Evolutionary conservation across 345 rosid genomes (phyloP).

Genomic region (Euphorbia peplus): DNA sequence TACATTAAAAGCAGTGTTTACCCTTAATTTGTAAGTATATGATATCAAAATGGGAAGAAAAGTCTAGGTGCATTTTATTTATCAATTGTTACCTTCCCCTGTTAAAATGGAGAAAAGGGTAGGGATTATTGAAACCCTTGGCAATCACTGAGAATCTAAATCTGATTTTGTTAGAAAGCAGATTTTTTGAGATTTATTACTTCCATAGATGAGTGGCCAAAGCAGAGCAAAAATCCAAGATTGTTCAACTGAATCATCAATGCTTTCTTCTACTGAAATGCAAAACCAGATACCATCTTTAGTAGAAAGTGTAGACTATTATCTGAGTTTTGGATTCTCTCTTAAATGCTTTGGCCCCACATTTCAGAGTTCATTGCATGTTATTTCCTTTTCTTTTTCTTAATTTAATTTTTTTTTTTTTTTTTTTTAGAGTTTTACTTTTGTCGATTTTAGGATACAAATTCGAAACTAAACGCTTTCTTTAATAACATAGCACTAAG

Average conservation of each 20-base stretch:
- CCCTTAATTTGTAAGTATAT: slow-evolving; percentile 1
- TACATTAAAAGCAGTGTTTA: not conserved
- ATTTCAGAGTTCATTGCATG: not conserved
- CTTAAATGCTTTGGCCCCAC: not conserved
- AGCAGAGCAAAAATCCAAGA: not conserved
- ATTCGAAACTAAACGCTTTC: too few relatives aligned
- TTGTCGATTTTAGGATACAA: too few relatives aligned
- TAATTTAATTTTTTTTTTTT: too few relatives aligned
- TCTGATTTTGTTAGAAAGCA: not conserved
- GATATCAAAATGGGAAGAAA: not conserved
- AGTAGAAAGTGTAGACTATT: not conserved
- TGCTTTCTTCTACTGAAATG: not conserved
- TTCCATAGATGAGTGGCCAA: not conserved
- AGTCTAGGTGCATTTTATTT: not conserved
- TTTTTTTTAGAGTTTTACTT: too few relatives aligned
- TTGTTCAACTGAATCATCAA: not conserved
- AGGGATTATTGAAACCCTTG: not conserved
- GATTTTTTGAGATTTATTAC: not conserved
- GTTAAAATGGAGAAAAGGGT: not conserved
- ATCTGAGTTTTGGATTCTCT: not conserved
- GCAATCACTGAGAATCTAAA: not conserved
- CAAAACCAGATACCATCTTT: not conserved
- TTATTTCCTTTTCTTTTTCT: too few relatives aligned
- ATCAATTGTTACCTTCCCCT: not conserved
- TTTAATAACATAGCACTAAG: too few relatives aligned